A percentile compares a stretch with the other conserved stretches of the same genome.
Evolutionary conservation across 176 grass and related monocot species (phyloP).

Genomic region (Carex myosuroides): DNA sequence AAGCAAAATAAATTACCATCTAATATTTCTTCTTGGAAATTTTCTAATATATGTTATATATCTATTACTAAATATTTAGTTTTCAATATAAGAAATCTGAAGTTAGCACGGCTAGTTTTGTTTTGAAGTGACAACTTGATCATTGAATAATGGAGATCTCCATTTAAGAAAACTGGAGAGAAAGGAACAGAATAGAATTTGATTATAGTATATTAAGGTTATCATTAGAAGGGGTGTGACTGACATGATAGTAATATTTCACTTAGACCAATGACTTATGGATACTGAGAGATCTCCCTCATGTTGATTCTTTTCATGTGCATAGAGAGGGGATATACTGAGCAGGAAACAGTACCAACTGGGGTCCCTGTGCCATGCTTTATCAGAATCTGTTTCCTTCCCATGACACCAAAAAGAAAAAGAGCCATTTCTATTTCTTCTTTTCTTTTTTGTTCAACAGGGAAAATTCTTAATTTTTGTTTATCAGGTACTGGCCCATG

Average conservation of each 20-base stretch:
- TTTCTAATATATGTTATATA: not conserved
- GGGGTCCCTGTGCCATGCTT: slow-evolving; percentile 20
- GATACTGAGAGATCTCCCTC: slow-evolving; percentile 25
- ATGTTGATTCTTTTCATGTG: slow-evolving; percentile 36
- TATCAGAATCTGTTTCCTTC: slow-evolving; percentile 25
- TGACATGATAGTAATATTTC: slow-evolving; percentile 26
- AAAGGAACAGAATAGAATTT: not conserved
- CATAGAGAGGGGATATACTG: slow-evolving; percentile 21
- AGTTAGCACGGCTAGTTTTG: not conserved
- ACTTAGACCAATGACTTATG: slow-evolving; percentile 17
- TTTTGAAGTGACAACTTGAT: not conserved
- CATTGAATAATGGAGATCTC: not conserved
- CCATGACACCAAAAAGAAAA: slow-evolving; percentile 21
- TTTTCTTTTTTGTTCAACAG: slow-evolving; percentile 7
- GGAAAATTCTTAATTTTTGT: not conserved
- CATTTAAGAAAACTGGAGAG: not conserved
- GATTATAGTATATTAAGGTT: slow-evolving; percentile 15
- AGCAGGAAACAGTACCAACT: slow-evolving; percentile 19
- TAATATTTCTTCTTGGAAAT: not conserved
- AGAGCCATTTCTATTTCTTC: not conserved
- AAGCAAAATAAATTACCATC: not conserved
- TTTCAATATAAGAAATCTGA: not conserved
- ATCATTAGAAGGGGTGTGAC: slow-evolving; percentile 27
- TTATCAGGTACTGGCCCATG: not conserved
- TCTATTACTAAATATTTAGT: too few species aligned